Conservation (phyloP, 2,329 filamentous ascomycete genomes). For the Exophiala dermatitidis region DNA sequence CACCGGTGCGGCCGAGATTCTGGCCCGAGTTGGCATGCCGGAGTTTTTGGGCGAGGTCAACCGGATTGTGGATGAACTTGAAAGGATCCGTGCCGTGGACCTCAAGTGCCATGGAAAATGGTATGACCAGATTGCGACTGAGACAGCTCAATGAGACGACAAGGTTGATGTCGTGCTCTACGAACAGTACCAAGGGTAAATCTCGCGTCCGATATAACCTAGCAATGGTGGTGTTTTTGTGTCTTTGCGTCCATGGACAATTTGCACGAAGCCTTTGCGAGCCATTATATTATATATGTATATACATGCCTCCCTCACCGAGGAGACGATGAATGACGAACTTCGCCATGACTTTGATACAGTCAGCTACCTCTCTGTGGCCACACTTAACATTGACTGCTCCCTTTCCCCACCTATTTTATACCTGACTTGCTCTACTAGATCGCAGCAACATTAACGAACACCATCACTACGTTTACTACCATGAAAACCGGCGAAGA, state of each 20-base stretch:
- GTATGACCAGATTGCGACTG: slow-evolving; percentile 47
- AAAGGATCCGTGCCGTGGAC: slow-evolving; percentile 53
- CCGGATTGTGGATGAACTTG: slow-evolving; percentile 51
- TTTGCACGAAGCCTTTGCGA: slow-evolving; percentile 3
- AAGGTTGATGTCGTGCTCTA: background rate
- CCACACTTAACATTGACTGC: no score
- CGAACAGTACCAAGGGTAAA: no score
- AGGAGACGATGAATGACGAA: background rate
- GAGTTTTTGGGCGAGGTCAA: slow-evolving; percentile 56
- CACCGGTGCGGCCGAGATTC: slow-evolving; percentile 51
- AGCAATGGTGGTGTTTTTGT: no score
- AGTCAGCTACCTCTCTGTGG: background rate
- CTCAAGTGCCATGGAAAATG: slow-evolving; percentile 50
- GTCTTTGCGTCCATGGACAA: background rate
- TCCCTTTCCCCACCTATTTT: no score
- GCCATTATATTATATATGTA: background rate
- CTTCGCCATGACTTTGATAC: background rate
- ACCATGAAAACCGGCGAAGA: no score
- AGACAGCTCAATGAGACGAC: background rate
- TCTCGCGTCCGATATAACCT: no score
- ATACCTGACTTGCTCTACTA: no score
- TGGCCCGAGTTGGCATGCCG: slow-evolving; percentile 54
- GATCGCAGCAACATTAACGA: no score
- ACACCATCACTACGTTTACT: no score
- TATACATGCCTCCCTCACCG: background rate